phyloP scores from a whole-genome alignment of 2,329 filamentous ascomycete species.

The Daldinia sp. region DNA sequence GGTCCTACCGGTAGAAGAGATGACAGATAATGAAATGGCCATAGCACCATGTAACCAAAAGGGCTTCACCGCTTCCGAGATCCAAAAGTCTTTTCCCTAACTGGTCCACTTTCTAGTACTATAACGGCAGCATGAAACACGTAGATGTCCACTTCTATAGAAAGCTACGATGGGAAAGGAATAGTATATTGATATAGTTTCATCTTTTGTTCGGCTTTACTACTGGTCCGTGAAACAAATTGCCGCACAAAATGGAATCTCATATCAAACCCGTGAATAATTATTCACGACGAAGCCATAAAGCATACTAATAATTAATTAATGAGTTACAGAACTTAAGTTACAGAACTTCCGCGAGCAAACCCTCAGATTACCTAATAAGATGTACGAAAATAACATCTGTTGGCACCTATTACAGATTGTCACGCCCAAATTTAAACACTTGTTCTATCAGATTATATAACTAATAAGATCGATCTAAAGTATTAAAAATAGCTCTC shows the following conservation, averaged over 20 bases:
- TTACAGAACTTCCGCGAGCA: neutral
- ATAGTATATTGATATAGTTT: neutral
- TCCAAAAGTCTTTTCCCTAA: neutral
- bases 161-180: neutral
- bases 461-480: neutral
- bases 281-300: neutral
- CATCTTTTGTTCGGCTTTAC: neutral
- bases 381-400: too few relatives aligned
- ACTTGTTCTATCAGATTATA: neutral
- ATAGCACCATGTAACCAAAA: neutral
- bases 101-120: neutral
- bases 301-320: too few relatives aligned
- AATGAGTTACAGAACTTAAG: too few relatives aligned
- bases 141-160: neutral
- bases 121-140: neutral
- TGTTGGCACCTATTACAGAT: neutral
- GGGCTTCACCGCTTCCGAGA: neutral
- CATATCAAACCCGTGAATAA: neutral
- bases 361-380: neutral
- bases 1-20: neutral
- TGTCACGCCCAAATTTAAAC: neutral
- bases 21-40: too few relatives aligned
- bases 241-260: neutral
- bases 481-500: too few relatives aligned
- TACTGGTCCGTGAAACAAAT: neutral